Evolutionary conservation across 345 rosid species (phyloP).

Genomic region (Carallia brachiata): DNA sequence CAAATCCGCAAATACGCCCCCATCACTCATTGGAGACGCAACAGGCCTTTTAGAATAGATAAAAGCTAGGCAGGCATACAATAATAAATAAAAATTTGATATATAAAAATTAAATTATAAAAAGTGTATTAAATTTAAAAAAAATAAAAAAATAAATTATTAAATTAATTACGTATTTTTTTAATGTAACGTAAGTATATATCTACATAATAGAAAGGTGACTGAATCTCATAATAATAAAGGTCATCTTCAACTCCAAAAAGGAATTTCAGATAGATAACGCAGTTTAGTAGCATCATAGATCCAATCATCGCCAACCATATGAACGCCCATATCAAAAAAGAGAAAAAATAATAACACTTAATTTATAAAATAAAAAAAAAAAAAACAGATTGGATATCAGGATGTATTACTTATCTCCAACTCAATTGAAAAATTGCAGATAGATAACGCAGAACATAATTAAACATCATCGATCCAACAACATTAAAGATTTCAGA

Average conservation of each 20-base stretch:
- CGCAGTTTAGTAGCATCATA: conserved; percentile 15
- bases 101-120: too few relatives aligned
- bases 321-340: too few relatives aligned
- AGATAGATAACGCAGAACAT: conserved; percentile 47
- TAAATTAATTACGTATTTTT: too few relatives aligned
- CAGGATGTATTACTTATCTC: conserved; percentile 28
- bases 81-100: too few relatives aligned
- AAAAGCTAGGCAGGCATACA: too few relatives aligned
- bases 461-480: conserved; percentile 37
- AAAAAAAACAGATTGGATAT: conserved; percentile 24
- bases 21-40: conserved; percentile 64
- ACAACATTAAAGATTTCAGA: not conserved
- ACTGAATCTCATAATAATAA: conserved; percentile 7
- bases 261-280: conserved; percentile 19
- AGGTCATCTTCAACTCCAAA: conserved; percentile 8
- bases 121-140: too few relatives aligned
- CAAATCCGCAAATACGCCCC: conserved; percentile 64
- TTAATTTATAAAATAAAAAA: not conserved
- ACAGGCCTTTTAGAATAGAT: conserved; percentile 18
- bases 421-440: conserved; percentile 28
- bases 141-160: too few relatives aligned
- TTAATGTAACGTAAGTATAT: too few relatives aligned
- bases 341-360: not conserved
- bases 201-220: not conserved
- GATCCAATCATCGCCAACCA: not conserved